These are phyloP conservation scores for Komagataella pastoris DNA, from an alignment of 805 yeast species.

Conservation along the genomic window DNA sequence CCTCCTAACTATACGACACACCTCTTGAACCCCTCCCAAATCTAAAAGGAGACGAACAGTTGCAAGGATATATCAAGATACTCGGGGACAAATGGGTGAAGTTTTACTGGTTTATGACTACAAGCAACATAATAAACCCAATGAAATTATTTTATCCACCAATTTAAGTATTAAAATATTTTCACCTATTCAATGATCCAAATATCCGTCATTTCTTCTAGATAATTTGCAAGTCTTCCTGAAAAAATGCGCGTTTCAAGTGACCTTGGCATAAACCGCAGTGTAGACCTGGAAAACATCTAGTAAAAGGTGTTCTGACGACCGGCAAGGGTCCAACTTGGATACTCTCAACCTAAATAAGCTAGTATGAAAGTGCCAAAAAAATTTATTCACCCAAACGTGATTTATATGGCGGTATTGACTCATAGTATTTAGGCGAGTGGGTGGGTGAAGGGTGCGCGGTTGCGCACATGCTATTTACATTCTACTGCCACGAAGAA, in stretches of 20 bases:
- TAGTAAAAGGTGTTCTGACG: not conserved
- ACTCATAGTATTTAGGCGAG: no score
- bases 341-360: no score
- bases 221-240: not conserved
- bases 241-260: not conserved
- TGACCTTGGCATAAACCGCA: not conserved
- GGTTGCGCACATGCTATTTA: no score
- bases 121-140: not conserved
- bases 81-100: not conserved
- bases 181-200: not conserved
- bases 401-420: not conserved
- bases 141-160: not conserved
- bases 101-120: no score
- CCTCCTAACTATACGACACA: not conserved
- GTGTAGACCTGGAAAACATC: not conserved
- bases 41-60: not conserved
- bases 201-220: not conserved
- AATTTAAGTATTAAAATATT: no score
- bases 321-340: not conserved
- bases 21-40: not conserved
- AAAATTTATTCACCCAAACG: not conserved
- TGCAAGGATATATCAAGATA: not conserved
- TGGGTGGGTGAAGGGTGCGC: no score
- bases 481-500: no score
- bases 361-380: not conserved